Base-by-base conservation (phyloP, 83 land plant species). In the Thuja plicata region DNA sequence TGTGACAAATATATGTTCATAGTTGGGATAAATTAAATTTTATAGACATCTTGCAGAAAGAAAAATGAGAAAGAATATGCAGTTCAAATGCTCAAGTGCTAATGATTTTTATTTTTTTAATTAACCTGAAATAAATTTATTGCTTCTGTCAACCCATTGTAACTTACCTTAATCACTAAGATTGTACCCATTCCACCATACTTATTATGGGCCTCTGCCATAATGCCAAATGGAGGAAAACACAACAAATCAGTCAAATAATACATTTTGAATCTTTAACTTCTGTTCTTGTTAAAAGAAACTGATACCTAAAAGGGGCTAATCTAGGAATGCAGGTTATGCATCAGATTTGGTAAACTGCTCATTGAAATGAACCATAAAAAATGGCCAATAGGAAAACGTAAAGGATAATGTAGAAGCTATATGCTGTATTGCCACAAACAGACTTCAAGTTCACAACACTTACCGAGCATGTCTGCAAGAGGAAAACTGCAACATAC, bases 401-500 rank as follows among this genome's bases (percentile, higher is more conserved):
- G 52, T 48, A 21, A 84, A 43, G 17, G 52, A 83, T 32, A 34
- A 54, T 30, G 8, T 17, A 52, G 60, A 85, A 85, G 41, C 15
- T 38, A 40, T 76, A 83, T n/a, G 50, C 32, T 46, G 21, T 15
- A 84, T 15, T n/a, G 45, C 35, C 82, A 54, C 13, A 85, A 43
- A 24, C 35, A 37, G 86, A 84, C 8, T 34, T 7, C 13, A 85
- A 54, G 66, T 54, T 55, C 35, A 37, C 11, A 54, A 34, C 32
- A 54, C 86, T 19, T 40, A 98, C 98, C 97, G 66, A 98, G 99
- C 99, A 98, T 97, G 32, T 93, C 95, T 62, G 92, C 88, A 83
- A 98, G 91, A 71, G 99, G 99, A 92, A 98, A 98, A 89, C 94
- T 97, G 91, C 98, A 98, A 92, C 99, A 98, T 85, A 98, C 97